Base-by-base conservation (phyloP, 805 yeast species). In the Starmerella vaccinii region DNA sequence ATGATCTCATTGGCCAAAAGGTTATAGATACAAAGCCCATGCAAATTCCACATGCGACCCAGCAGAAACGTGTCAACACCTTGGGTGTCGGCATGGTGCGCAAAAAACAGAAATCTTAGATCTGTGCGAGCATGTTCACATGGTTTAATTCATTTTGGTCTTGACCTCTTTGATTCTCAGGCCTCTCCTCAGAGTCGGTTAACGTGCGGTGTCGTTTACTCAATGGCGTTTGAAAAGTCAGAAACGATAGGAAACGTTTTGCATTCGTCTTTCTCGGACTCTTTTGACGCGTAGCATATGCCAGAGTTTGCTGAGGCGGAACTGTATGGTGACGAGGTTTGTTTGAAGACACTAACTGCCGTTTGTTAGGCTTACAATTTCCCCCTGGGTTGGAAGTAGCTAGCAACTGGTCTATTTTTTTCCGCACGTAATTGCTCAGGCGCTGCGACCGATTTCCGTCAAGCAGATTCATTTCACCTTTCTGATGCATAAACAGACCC, bases 381-480 rank as follows among this genome's bases (percentile, higher is more conserved):
- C n/a, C n/a, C n/a, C 29, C 29, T 26, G 29, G 10, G 7, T 12
- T 26, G 29, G n/a, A 6, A 2, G 40, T 2, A 13, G 40, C 16
- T 18, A 37, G 9, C 10, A 21, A 10, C 4, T 4, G 26, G 7
- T 37, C 23, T 16, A 56, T 40, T 38, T 54, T 56, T 2, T 13
- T 19, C 21, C 51, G 53, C 15, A 59, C 62, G 34, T 59, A 60
- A 8, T 18, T 22, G 10, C 54, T 55, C 16, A 60, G 55, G 4
- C 56, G 45, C 27, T 26, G 43, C 5, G 54, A 37, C 30, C 57
- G 55, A 19, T 50, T 38, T 18, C n/a, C 30, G 32, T 60, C 68
- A 32, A 67, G 62, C 23, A 69, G 66, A 57, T 72, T 76, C 77
- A 81, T 76, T 61, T 81, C 87, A 2, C 81, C 73, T 59, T 80